phyloP scores from a whole-genome alignment of 371 early-diverging fungal genomes.

The Funneliformis caledonium region DNA sequence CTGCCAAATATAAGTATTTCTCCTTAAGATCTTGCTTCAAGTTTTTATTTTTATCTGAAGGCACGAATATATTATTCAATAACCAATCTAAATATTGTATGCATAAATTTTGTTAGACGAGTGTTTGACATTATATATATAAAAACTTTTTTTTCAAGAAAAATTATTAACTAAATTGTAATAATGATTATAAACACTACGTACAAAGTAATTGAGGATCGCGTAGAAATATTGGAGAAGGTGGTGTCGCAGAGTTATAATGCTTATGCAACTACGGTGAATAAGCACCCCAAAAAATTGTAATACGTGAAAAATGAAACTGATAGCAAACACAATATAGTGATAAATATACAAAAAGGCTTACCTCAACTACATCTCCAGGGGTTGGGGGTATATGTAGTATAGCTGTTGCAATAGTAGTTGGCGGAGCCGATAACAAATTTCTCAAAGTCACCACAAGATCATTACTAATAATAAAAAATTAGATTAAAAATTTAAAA shows the following conservation, averaged over 20 bases:
- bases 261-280: not conserved
- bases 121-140: not conserved
- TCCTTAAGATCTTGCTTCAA: constrained; percentile 27
- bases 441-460: constrained; percentile 1
- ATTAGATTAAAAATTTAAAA: not conserved
- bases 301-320: not conserved
- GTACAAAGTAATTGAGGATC: constrained; percentile 34
- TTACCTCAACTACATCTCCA: constrained; percentile 32
- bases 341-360: not conserved
- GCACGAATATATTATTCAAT: constrained; percentile 26
- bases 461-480: not conserved
- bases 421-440: constrained; percentile 6
- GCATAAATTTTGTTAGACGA: not conserved
- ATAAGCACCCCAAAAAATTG: not conserved
- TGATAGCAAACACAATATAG: not conserved
- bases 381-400: constrained; percentile 22
- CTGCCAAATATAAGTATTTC: constrained; percentile 32
- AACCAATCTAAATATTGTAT: constrained; percentile 9
- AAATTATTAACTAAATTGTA: not conserved
- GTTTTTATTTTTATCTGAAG: constrained; percentile 7
- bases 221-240: constrained; percentile 26
- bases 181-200: not conserved
- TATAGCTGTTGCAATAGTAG: not conserved
- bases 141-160: not conserved
- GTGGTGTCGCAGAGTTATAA: not conserved